Percentiles rank a stretch among this genome's conserved stretches.
These are phyloP conservation scores for Paracorniculantispora psalliotae DNA, from an alignment of 2,329 filamentous ascomycete genomes.

Conservation along the genomic window DNA sequence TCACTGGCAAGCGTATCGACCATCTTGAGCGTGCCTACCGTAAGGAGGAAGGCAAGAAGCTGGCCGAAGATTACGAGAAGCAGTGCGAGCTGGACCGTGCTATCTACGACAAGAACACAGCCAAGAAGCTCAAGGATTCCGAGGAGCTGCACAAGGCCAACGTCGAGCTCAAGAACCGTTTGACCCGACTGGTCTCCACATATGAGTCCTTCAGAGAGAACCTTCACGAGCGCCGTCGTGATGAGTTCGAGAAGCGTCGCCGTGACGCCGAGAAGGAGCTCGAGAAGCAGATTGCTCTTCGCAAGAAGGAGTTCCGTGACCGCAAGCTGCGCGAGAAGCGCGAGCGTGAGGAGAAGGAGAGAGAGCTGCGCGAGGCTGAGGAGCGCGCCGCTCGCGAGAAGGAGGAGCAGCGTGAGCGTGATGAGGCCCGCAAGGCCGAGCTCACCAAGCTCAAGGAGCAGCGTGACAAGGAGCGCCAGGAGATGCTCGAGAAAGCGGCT, in stretches of 20 bases:
- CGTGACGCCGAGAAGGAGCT: conserved; percentile 89
- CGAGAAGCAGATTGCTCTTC: conserved; percentile 81
- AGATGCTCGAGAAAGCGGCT: conserved; percentile 58
- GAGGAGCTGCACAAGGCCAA: conserved; percentile 88
- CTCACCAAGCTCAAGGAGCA: conserved; percentile 63
- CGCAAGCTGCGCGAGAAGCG: conserved; percentile 75
- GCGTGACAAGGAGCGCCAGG: conserved; percentile 63
- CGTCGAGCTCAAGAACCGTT: conserved; percentile 88
- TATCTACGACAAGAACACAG: conserved; percentile 74
- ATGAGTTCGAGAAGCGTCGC: conserved; percentile 93
- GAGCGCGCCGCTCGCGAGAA: conserved; percentile 77
- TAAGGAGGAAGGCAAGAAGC: conserved; percentile 90
- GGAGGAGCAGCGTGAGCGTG: conserved; percentile 73
- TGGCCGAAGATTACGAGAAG: conserved; percentile 75
- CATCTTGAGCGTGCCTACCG: conserved; percentile 96
- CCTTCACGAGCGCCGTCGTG: conserved; percentile 80
- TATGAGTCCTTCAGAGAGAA: conserved; percentile 82
- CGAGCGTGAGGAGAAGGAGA: conserved; percentile 80
- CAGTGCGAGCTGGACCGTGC: conserved; percentile 75
- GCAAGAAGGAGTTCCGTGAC: conserved; percentile 85
- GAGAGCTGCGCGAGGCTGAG: conserved; percentile 73
- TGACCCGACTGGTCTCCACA: conserved; percentile 73
- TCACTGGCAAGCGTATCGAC: conserved; percentile 93
- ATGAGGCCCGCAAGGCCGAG: conserved; percentile 73
- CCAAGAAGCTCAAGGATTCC: conserved; percentile 71